These are phyloP conservation scores for Penicillium sp. DNA, from an alignment of 2,329 filamentous ascomycete genomes.

Conservation along the genomic window DNA sequence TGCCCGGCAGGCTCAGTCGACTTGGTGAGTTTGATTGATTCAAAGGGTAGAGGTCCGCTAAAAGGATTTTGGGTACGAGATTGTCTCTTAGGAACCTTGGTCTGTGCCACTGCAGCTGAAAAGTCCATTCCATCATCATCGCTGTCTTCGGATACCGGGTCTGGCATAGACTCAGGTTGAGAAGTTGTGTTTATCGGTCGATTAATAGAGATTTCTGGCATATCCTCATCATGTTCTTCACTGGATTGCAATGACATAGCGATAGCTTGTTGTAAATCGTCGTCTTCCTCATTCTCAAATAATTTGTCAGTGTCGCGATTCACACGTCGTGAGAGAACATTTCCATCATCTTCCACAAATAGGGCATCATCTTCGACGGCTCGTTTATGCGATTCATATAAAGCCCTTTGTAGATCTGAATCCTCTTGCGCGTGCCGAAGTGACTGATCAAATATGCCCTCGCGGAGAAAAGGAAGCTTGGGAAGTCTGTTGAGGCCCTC, in stretches of 20 bases:
- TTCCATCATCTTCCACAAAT: slow-evolving; percentile 53
- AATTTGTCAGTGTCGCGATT: slow-evolving; percentile 51
- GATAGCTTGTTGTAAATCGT: slow-evolving; percentile 77
- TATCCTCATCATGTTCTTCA: slow-evolving; percentile 42
- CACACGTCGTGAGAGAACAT: slow-evolving; percentile 25
- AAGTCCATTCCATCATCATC: slow-evolving; percentile 77
- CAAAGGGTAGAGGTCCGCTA: slow-evolving; percentile 83
- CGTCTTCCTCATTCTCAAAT: slow-evolving; percentile 62
- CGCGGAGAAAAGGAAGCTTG: slow-evolving; percentile 50
- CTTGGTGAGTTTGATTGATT: slow-evolving; percentile 69
- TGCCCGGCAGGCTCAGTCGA: slow-evolving; percentile 43
- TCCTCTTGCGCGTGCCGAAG: slow-evolving; percentile 35
- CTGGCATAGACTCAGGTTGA: slow-evolving; percentile 25
- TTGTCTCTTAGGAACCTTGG: slow-evolving; percentile 58
- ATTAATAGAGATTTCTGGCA: slow-evolving; percentile 34
- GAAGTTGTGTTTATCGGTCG: slow-evolving; percentile 49
- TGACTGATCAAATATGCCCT: slow-evolving; percentile 38
- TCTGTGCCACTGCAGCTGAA: slow-evolving; percentile 69
- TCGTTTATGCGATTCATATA: slow-evolving; percentile 45
- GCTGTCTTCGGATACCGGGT: slow-evolving; percentile 48
- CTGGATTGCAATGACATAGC: slow-evolving; percentile 68
- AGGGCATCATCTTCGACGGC: slow-evolving; percentile 52
- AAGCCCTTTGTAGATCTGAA: slow-evolving; percentile 46
- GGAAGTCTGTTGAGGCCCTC: slow-evolving; percentile 83
- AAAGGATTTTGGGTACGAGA: slow-evolving; percentile 53